Evolutionary conservation across 2,329 filamentous ascomycete genomes (phyloP).

Genomic region (Cladophialophora psammophila): DNA sequence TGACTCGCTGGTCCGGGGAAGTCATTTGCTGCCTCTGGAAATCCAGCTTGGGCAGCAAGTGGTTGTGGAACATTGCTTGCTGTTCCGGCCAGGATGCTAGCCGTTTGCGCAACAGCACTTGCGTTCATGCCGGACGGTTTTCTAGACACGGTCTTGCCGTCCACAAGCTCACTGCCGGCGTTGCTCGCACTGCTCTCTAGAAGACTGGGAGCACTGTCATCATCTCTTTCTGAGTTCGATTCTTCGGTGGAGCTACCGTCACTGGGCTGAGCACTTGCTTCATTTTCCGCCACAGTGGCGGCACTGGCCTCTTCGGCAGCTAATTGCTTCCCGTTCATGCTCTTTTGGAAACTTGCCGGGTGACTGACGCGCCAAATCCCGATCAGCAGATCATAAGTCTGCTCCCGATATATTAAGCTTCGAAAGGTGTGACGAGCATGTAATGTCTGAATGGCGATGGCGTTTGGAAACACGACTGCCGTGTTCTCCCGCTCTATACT

Average conservation of each 20-base stretch:
- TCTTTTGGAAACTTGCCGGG: constrained; percentile 83
- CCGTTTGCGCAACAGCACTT: constrained; percentile 40
- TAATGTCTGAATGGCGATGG: constrained; percentile 92
- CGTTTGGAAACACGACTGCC: constrained; percentile 94
- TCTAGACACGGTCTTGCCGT: constrained; percentile 65
- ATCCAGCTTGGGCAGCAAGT: constrained; percentile 41
- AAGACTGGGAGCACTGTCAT: constrained; percentile 66
- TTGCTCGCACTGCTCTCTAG: constrained; percentile 63
- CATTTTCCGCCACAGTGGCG: constrained; percentile 82
- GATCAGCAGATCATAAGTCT: constrained; percentile 95
- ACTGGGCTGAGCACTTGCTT: constrained; percentile 55
- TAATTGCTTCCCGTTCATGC: constrained; percentile 79
- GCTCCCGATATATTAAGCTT: constrained; percentile 91
- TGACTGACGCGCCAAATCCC: constrained; percentile 99
- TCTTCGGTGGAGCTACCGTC: constrained; percentile 71
- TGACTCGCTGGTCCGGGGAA: constrained; percentile 88
- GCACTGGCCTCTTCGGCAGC: constrained; percentile 82
- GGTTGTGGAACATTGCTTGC: constrained; percentile 46
- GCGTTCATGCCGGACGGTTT: constrained; percentile 70
- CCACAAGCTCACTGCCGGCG: constrained; percentile 59
- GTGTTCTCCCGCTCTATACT: constrained; percentile 97
- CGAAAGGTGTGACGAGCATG: constrained; percentile 96
- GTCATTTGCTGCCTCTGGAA: constrained; percentile 58
- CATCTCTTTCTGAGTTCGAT: constrained; percentile 56
- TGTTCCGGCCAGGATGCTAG: constrained; percentile 33